Base-by-base conservation (phyloP, 495 filamentous ascomycete genomes). In the Cercophora scortea region DNA sequence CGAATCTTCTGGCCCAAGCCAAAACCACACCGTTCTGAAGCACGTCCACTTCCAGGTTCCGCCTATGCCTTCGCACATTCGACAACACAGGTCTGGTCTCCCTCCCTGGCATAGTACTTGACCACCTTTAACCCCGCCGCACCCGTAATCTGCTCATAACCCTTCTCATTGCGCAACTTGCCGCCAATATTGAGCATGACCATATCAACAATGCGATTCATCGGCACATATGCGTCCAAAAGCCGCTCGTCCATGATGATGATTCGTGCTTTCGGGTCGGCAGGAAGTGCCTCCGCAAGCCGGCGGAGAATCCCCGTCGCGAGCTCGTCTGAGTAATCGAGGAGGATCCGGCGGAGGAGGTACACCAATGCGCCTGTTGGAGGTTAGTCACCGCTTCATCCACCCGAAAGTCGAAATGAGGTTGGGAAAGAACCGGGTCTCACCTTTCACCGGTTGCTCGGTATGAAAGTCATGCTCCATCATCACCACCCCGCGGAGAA, bases 291-390 rank as follows among this genome's bases (percentile, higher is more conserved):
- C 1, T 61, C 61, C 1, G 58, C 64, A 6, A 78, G 50, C 1
- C 57, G 60, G 4, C 52, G 52, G 10, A 80, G 58, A 32, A 80
- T 79, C 0, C 58, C 54, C 0, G 45, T 49, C 33, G 68, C 66
- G 2, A 61, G 49, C 4, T 42, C 12, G 36, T 79, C 76, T 4
- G 72, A 61, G 61, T 75, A 81, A 56, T 82, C 73, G 46, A 81
- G 76, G 0, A 82, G 60, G 2, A 79, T 67, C n/a, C 69, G 61
- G 18, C 77, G 73, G 36, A 77, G 61, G 51, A 73, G 70, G 57
- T 80, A 82, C 0, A 70, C 66, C 5, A 67, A 51, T 0, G 79
- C 78, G 11, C 72, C 76, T 75, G 50, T 25, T 16, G n/a, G 16
- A n/a, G 16, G 42, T 42, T 3, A 32, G 6, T 7, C 39, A 53